These are phyloP conservation scores for Linnemannia elongata DNA, from an alignment of 192 early-diverging fungal genomes.

Conservation along the genomic window DNA sequence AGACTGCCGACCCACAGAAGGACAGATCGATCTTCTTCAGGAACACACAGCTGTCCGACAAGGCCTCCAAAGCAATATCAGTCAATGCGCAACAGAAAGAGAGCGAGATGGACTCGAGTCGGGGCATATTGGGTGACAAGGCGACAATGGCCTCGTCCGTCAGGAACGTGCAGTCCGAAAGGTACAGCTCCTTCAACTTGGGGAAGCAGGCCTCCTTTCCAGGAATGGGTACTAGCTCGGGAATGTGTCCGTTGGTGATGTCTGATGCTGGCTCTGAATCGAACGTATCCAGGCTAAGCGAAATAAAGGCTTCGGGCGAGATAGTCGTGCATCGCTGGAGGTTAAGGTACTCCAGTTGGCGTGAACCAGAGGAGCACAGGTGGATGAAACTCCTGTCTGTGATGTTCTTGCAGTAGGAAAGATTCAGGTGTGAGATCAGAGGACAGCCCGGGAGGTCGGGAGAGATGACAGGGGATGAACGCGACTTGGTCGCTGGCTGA, in stretches of 20 bases:
- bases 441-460: constrained; percentile 32
- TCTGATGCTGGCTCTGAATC: not conserved
- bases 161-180: constrained; percentile 84
- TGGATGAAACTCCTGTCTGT: constrained; percentile 70
- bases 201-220: constrained; percentile 41
- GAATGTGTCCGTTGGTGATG: not conserved
- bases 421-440: constrained; percentile 55
- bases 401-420: constrained; percentile 87
- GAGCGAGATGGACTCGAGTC: constrained; percentile 68
- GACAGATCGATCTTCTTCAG: constrained; percentile 72
- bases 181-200: constrained; percentile 65
- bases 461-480: not conserved
- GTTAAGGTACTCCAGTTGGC: constrained; percentile 70
- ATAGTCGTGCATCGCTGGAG: constrained; percentile 85
- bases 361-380: constrained; percentile 59
- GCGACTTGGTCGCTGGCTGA: not conserved
- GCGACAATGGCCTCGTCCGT: constrained; percentile 72
- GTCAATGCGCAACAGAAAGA: constrained; percentile 86
- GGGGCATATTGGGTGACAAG: constrained; percentile 68
- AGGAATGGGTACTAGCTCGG: not conserved
- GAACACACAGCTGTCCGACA: constrained; percentile 57
- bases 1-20: constrained; percentile 82
- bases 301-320: constrained; percentile 70
- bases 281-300: constrained; percentile 14
- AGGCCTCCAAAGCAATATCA: constrained; percentile 62